Base-by-base conservation (phyloP, 192 early-diverging fungal species). In the Paraglomus occultum region DNA sequence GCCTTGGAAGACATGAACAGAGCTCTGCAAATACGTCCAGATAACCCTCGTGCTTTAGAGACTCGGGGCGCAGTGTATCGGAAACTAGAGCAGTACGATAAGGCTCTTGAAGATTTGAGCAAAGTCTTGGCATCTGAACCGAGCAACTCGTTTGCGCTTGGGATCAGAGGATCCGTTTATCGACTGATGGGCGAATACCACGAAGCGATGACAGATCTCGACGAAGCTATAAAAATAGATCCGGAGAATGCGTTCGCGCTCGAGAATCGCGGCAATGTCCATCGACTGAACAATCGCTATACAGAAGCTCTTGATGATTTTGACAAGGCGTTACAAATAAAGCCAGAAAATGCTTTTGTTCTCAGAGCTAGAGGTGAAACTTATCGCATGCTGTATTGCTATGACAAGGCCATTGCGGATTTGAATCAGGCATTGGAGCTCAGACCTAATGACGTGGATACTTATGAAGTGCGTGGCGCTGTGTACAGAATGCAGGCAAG, bases 171-270 rank as follows among this genome's bases (percentile, higher is more conserved):
- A 15, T 38, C 40, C 40, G 44, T 61, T 61, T 61, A 40, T 40
- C 15, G 18, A 44, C 20, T 43, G 6, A 8, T 61, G 2, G 59
- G 59, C 18, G 20, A 61, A 43, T 61, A 43, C 18, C 14, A 61
- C 18, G 59, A 61, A 40, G 59, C 59, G 4, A 17, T 61, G 18
- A 38, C 20, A 38, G 11, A 40, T 61, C 18, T 61, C 44, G 39
- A 61, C 44, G 31, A 40, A 31, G 59, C 59, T 8, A 43, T 61
- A 43, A 31, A 61, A 61, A 17, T 61, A 40, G 59, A 61, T 44
- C 20, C 4, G 12, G n/a, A 44, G 8, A 40, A 61, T 61, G 4
- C 44, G n/a, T 45, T 18, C 0, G n/a, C 44, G 17, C 39, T 61
- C 15, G 44, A 61, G 11, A 18, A 40, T 61, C 40, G 59, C 40